Base-by-base conservation (phyloP, 1,284 basidiomycete genomes). In the Microbotryomycetes sp. region DNA sequence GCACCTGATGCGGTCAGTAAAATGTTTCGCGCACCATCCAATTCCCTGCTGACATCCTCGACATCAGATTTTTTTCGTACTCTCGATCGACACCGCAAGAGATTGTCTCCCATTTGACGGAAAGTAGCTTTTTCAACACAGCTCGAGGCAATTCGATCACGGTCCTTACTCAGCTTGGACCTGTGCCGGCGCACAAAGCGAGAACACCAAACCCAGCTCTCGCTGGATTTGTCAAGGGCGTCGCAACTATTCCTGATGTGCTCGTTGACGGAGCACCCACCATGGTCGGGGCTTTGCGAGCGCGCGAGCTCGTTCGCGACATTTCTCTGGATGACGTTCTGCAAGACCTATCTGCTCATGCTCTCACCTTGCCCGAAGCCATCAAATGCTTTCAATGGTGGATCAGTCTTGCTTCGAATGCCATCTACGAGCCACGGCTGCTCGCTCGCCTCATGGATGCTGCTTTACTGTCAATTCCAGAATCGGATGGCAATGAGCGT, bases 251-350 rank as follows among this genome's bases (percentile, higher is more conserved):
- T 12, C 86, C 90, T 0, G 79, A 84, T 0, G 79, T 83, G 0
- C 78, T 92, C 12, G 73, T 86, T n/a, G 76, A 79, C 1, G 81
- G 82, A n/a, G 87, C 88, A 0, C 75, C 80, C 6, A 73, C 76
- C 2, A 87, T 92, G 76, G 79, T 96, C 22, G 79, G 80, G 30
- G 77, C 83, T 6, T 77, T 97, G 12, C 83, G 85, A 54, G 79
- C 79, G 45, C 81, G 86, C 45, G 82, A 83, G 1, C 78, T 93
- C 74, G 81, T 98, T n/a, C 83, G 83, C 58, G 81, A 86, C n/a
- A 87, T 94, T 64, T 83, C 84, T 0, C 89, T 96, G 71, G 80
- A 84, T 22, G 96, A 98, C 73, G 89, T 97, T 22, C 79, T 97
- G 54, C 77, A 80, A 55, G 91, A 96, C 74, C 80, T 99, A 6